Evolutionary conservation across 345 rosid species (phyloP).

Genomic region (Durio zibethinus): DNA sequence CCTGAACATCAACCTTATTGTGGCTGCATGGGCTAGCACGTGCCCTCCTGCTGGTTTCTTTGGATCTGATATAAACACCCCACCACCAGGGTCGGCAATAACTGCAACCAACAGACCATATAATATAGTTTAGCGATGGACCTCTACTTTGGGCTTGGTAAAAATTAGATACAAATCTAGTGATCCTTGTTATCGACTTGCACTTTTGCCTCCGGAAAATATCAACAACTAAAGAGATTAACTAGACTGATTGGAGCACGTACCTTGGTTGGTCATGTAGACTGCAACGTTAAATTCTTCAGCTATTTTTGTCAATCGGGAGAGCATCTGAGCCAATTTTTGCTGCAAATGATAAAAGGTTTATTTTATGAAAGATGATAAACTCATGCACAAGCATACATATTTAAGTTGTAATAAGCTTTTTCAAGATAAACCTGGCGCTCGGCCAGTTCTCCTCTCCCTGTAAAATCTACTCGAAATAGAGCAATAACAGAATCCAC

Average conservation of each 20-base stretch:
- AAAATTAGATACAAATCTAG: background rate
- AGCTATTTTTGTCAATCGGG: constrained; percentile 70
- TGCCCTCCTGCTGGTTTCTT: constrained; percentile 91
- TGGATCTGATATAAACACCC: constrained; percentile 86
- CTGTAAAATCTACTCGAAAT: constrained; percentile 81
- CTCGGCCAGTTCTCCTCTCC: constrained; percentile 91
- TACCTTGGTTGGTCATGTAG: constrained; percentile 94
- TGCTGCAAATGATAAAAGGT: constrained; percentile 49
- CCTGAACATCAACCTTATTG: constrained; percentile 82
- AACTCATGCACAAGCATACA: background rate
- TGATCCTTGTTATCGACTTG: background rate
- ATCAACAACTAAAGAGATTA: background rate
- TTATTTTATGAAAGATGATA: constrained; percentile 11
- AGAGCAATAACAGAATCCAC: constrained; percentile 84
- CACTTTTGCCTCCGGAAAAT: background rate
- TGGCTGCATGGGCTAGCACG: constrained; percentile 83
- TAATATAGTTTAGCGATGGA: background rate
- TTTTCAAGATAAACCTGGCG: constrained; percentile 51
- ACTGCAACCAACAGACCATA: constrained; percentile 43
- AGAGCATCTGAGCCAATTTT: constrained; percentile 95
- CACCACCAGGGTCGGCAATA: constrained; percentile 84
- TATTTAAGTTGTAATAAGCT: background rate
- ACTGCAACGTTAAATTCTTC: constrained; percentile 94
- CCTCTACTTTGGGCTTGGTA: background rate
- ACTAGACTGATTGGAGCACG: constrained; percentile 22